Conservation (phyloP, 805 yeast species). For the Ogataea pini region DNA sequence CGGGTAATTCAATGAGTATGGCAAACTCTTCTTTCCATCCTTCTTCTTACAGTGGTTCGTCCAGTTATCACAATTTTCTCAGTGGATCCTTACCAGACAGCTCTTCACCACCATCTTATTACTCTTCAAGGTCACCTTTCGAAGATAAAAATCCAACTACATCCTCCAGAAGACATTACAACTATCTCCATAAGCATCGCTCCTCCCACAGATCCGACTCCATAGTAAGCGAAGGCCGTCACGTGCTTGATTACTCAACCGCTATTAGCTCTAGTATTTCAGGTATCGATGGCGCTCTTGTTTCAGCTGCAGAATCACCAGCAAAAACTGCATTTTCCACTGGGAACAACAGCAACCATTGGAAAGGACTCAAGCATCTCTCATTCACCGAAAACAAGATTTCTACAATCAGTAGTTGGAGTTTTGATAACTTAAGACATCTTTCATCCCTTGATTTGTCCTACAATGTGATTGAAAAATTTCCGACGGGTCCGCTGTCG, state of each 20-base stretch:
- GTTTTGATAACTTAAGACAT: slow-evolving; percentile 34
- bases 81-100: slow-evolving; percentile 31
- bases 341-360: slow-evolving; percentile 19
- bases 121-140: slow-evolving; percentile 15
- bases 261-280: neutral
- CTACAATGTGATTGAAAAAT: slow-evolving; percentile 46
- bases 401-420: slow-evolving; percentile 30
- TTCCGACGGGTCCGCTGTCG: slow-evolving; percentile 54
- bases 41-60: slow-evolving; percentile 23
- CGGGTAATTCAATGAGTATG: neutral
- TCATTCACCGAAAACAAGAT: slow-evolving; percentile 43
- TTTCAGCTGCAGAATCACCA: neutral
- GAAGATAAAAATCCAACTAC: slow-evolving; percentile 17
- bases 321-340: neutral
- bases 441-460: slow-evolving; percentile 54
- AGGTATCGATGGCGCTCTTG: neutral
- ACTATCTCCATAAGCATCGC: slow-evolving; percentile 26
- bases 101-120: slow-evolving; percentile 23
- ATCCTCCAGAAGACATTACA: slow-evolving; percentile 30
- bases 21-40: slow-evolving; percentile 7
- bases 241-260: slow-evolving; percentile 8
- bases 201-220: slow-evolving; percentile 19
- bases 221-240: slow-evolving; percentile 12
- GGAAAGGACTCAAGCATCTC: slow-evolving; percentile 42
- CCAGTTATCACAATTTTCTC: slow-evolving; percentile 25